These are phyloP conservation scores for Fagopyrum tataricum DNA, from an alignment of 148 eudicot species.

Conservation along the genomic window DNA sequence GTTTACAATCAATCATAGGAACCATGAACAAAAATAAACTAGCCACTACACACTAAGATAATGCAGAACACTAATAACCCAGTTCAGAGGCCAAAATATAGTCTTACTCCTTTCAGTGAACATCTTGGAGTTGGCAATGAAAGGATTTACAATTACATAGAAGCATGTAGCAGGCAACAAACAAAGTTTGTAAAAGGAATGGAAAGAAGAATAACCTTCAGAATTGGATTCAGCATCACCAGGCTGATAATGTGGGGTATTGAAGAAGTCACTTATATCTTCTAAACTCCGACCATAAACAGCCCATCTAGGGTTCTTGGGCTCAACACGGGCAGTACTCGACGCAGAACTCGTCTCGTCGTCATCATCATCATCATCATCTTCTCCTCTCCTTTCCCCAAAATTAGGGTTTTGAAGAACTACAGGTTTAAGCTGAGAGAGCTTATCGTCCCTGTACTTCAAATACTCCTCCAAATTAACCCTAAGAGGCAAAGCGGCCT, in stretches of 20 bases:
- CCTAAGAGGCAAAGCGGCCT: conserved; percentile 29
- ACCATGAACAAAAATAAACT: neutral
- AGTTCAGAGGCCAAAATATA: neutral
- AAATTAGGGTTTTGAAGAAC: conserved; percentile 50
- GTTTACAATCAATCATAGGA: neutral
- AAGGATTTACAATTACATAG: neutral
- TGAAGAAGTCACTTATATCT: conserved; percentile 67
- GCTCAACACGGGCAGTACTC: conserved; percentile 40
- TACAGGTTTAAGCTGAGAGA: conserved; percentile 53
- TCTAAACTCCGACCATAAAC: conserved; percentile 83
- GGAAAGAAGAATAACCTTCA: conserved; percentile 34
- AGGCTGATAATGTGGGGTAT: conserved; percentile 50
- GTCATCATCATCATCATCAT: conserved; percentile 4
- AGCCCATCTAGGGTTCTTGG: conserved; percentile 68
- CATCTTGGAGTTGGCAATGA: neutral
- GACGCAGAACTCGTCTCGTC: conserved; percentile 6
- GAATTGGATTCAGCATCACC: conserved; percentile 22
- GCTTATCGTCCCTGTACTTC: conserved; percentile 41
- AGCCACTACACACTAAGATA: neutral
- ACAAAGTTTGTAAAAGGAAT: neutral
- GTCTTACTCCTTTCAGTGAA: no score
- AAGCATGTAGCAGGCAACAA: neutral
- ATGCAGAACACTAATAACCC: neutral
- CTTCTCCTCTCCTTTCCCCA: neutral
- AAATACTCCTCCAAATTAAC: conserved; percentile 34